Evolutionary conservation across 768 basidiomycete species (phyloP).

Genomic region (Calocera viscosa): DNA sequence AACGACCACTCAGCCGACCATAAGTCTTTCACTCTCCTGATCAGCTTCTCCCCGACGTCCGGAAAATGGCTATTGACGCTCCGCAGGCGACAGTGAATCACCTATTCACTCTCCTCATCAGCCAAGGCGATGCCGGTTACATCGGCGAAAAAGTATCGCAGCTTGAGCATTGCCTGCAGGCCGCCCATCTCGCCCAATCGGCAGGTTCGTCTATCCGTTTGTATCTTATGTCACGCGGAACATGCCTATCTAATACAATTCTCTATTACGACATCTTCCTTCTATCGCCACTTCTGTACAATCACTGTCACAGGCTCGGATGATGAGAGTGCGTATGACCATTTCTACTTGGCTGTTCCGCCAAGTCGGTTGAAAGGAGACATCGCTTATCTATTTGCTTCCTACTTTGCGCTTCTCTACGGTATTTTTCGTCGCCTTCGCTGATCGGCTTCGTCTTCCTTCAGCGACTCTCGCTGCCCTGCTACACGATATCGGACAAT

Average conservation of each 20-base stretch:
- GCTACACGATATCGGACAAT: slow-evolving; percentile 16
- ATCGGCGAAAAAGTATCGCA: slow-evolving; percentile 4
- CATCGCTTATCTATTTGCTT: not conserved
- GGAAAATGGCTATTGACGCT: not conserved
- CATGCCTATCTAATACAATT: not conserved
- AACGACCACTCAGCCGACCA: not conserved
- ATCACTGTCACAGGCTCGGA: slow-evolving; percentile 8
- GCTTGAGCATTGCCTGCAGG: slow-evolving; percentile 16
- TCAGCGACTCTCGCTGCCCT: slow-evolving; percentile 14
- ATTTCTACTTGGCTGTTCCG: not conserved
- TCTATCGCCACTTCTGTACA: not conserved
- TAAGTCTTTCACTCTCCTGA: not conserved
- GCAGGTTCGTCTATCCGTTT: not conserved
- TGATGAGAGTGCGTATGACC: slow-evolving; percentile 7
- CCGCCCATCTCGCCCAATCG: slow-evolving; percentile 11
- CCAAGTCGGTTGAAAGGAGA: not conserved
- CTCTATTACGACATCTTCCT: not conserved
- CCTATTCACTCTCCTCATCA: not conserved
- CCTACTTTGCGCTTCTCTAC: not conserved
- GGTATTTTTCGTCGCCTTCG: not conserved
- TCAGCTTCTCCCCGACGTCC: not conserved
- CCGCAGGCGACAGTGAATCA: not conserved
- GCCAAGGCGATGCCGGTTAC: not conserved
- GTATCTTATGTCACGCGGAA: not conserved
- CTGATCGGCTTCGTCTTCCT: not conserved